Conservation (phyloP, 495 filamentous ascomycete genomes). For the Chaetomium tenue region DNA sequence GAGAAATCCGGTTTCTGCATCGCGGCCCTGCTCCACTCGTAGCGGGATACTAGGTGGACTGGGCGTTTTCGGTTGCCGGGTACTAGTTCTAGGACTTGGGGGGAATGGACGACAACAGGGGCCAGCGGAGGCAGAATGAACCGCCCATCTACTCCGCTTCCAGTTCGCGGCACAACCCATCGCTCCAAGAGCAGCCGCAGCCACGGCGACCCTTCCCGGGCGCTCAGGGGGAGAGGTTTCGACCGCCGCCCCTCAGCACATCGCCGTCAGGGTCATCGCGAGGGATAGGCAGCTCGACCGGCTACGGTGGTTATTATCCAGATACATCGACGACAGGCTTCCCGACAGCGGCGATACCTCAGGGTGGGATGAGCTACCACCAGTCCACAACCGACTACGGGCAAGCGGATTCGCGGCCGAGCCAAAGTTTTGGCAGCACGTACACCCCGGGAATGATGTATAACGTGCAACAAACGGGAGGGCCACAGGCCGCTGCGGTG, state of each 20-base stretch:
- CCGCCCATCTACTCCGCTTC: constrained; percentile 48
- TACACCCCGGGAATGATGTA: constrained; percentile 70
- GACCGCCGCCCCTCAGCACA: constrained; percentile 45
- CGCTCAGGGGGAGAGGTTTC: constrained; percentile 49
- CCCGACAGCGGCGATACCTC: constrained; percentile 46
- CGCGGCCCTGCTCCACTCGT: constrained; percentile 55
- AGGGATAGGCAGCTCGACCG: constrained; percentile 46
- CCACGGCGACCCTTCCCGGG: constrained; percentile 45
- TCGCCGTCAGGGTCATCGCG: constrained; percentile 42
- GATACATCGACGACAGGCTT: constrained; percentile 51
- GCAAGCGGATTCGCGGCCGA: constrained; percentile 50
- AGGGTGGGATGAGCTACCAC: constrained; percentile 53
- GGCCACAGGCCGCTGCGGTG: constrained; percentile 56
- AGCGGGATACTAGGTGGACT: constrained; percentile 53
- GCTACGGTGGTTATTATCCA: constrained; percentile 58
- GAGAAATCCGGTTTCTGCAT: constrained; percentile 58
- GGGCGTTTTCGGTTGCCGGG: constrained; percentile 45
- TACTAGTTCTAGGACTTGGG: constrained; percentile 39
- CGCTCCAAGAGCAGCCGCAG: constrained; percentile 43
- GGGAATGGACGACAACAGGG: constrained; percentile 71
- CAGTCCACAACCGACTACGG: constrained; percentile 47
- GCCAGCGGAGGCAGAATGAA: constrained; percentile 69
- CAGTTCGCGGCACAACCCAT: constrained; percentile 44
- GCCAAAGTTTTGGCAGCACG: constrained; percentile 46
- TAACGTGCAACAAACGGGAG: constrained; percentile 66